phyloP scores from a whole-genome alignment of 331 rosid genomes.

The Dryas integrifolia region DNA sequence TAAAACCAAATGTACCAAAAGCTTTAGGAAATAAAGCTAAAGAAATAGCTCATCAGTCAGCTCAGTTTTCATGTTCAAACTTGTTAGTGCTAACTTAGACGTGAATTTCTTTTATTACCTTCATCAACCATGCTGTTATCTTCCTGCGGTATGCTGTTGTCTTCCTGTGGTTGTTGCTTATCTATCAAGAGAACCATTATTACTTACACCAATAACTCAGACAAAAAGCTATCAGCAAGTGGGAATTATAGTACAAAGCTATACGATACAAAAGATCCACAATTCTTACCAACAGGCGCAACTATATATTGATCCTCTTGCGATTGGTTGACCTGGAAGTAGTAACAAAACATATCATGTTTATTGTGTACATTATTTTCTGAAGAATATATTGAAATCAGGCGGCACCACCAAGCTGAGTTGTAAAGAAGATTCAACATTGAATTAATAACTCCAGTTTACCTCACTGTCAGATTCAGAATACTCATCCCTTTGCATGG shows the following conservation, averaged over 20 bases:
- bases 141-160: constrained; percentile 38
- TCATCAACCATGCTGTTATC: constrained; percentile 51
- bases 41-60: not conserved
- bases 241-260: not conserved
- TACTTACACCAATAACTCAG: constrained; percentile 8
- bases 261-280: not conserved
- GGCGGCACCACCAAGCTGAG: constrained; percentile 41
- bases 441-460: not conserved
- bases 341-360: constrained; percentile 21
- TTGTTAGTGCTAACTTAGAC: not conserved
- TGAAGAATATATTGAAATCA: constrained; percentile 9
- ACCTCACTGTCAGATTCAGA: constrained; percentile 61
- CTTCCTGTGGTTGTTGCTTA: constrained; percentile 53
- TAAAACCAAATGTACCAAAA: not conserved
- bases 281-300: constrained; percentile 64
- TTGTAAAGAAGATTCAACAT: constrained; percentile 6
- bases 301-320: constrained; percentile 61
- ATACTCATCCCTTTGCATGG: constrained; percentile 33
- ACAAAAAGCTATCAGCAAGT: not conserved
- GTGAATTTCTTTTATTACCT: constrained; percentile 42
- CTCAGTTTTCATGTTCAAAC: not conserved
- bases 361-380: constrained; percentile 12
- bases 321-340: constrained; percentile 56
- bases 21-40: not conserved
- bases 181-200: constrained; percentile 42